Conservation (phyloP, 2,329 filamentous ascomycete genomes). For the Trichoderma simmonsii region DNA sequence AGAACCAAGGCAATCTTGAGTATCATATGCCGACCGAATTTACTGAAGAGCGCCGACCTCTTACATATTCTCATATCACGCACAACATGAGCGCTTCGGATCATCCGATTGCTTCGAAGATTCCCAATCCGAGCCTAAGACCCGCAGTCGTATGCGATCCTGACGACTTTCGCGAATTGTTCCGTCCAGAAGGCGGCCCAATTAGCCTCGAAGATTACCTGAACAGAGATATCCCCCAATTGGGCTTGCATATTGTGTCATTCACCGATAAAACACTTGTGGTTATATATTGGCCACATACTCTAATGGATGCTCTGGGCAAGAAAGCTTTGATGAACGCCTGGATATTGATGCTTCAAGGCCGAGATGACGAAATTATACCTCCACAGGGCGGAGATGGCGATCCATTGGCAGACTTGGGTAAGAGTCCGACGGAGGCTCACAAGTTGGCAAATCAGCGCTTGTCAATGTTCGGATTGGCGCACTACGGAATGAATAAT, state of each 20-base stretch:
- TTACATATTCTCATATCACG: background rate
- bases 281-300: background rate
- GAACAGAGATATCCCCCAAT: background rate
- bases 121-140: background rate
- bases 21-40: background rate
- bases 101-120: background rate
- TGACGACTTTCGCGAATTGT: background rate
- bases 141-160: background rate
- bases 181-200: background rate
- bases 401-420: background rate
- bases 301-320: background rate
- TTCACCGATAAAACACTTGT: background rate
- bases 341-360: background rate
- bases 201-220: background rate
- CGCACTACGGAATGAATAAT: background rate
- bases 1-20: background rate
- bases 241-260: background rate
- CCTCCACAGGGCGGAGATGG: background rate
- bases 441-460: background rate
- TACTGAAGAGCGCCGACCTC: background rate
- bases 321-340: background rate
- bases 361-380: background rate
- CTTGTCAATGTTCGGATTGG: background rate
- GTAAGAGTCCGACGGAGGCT: background rate
- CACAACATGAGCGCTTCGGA: background rate